Percentiles rank a stretch among this genome's conserved stretches.
Evolutionary conservation across 768 basidiomycete genomes (phyloP).

Genomic region (Agrocybe pediades): DNA sequence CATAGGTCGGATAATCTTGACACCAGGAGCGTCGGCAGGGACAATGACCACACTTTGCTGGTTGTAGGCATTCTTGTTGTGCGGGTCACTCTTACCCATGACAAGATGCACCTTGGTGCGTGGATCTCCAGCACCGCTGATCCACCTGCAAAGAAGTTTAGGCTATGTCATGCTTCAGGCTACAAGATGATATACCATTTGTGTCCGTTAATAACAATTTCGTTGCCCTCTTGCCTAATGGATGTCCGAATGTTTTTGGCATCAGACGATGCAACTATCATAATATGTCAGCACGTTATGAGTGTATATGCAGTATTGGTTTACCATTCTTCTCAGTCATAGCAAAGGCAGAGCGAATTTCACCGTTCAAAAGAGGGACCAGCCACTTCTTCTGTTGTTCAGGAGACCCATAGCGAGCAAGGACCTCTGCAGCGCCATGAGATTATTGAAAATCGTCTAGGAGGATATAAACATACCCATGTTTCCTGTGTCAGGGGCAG

Average conservation of each 20-base stretch:
- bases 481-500: conserved; percentile 97
- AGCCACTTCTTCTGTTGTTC: conserved; percentile 94
- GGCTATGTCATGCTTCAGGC: background rate
- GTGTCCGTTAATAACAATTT: conserved; percentile 93
- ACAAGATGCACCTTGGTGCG: conserved; percentile 88
- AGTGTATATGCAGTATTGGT: conserved; percentile 10
- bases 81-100: conserved; percentile 92
- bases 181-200: conserved; percentile 68
- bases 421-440: conserved; percentile 68
- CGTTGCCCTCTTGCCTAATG: conserved; percentile 78
- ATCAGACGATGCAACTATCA: conserved; percentile 86
- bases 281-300: conserved; percentile 1
- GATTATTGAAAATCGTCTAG: background rate
- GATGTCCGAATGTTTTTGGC: conserved; percentile 94
- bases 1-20: conserved; percentile 92
- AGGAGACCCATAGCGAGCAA: conserved; percentile 90
- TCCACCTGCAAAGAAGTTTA: conserved; percentile 68
- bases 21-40: conserved; percentile 84
- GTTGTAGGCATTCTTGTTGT: conserved; percentile 70
- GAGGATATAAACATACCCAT: conserved; percentile 70
- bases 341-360: conserved; percentile 92
- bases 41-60: conserved; percentile 96
- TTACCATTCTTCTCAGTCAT: conserved; percentile 95
- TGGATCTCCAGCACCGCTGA: conserved; percentile 95
- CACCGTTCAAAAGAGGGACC: conserved; percentile 82